Base-by-base conservation (phyloP, 345 rosid genomes). In the Populus nigra region DNA sequence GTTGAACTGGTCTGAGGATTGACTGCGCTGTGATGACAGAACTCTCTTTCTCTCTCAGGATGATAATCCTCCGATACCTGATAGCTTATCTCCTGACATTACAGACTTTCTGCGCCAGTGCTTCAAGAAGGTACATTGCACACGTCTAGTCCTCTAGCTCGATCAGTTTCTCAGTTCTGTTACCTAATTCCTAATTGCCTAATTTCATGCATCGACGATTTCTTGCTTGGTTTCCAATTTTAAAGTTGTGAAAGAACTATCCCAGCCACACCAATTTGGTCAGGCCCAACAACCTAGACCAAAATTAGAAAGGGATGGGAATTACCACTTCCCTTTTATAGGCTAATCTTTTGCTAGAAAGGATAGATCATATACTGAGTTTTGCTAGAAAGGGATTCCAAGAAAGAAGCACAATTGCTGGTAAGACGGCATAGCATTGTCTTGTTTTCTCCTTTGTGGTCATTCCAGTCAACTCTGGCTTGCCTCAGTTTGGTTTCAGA, bases 31-130 rank as follows among this genome's bases (percentile, higher is more conserved):
- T 49, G 65, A 50, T 75, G 20, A 17, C 55, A 38, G 2, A 33
- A 7, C 7, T 47, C 75, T 45, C 68, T 72, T 23, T 73, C 73
- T 13, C 29, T 80, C 72, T 77, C 87, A 96, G 98, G 99, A 96
- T 77, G 97, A 91, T 76, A 89, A 80, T 84, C 99, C 99, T 84
- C 99, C 99, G 22, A 91, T 94, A 81, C 99, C 98, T 69, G 98
- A 94, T 85, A 89, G 97, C 80, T 79, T 96, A 76, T 94, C 99
- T 74, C 90, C 95, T 76, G 99, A 92, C 86, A 96, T 96, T 75
- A 94, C 99, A 47, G 99, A 94, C 87, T 96, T 96, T 81, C 85
- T 94, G 71, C 90, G 86, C 63, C 99, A 91, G 84, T 96, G 99
- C 85, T 96, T 96, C 84, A 94, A 96, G 90, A 96, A 96, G 99